Percentiles rank a stretch among this genome's conserved stretches.
These are phyloP conservation scores for Begonia peltatifolia DNA, from an alignment of 306 rosid genomes.

Conservation along the genomic window DNA sequence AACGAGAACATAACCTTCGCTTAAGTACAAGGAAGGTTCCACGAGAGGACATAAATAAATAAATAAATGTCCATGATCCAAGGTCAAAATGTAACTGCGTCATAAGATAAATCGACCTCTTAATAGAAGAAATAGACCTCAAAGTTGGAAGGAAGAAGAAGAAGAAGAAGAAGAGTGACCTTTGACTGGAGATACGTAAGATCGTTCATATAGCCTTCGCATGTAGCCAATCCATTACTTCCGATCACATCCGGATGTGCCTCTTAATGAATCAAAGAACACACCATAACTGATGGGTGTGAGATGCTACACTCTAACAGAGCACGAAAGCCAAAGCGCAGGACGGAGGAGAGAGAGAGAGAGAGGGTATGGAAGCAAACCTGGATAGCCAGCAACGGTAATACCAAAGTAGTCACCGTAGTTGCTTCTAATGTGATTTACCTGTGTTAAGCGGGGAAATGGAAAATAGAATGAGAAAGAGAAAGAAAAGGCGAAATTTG, in stretches of 20 bases:
- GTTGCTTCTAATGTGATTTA: constrained; percentile 57
- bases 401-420: constrained; percentile 92
- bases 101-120: neutral
- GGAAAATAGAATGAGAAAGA: neutral
- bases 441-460: constrained; percentile 26
- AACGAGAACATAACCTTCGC: too few relatives aligned
- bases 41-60: too few relatives aligned
- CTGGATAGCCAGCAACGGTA: constrained; percentile 98
- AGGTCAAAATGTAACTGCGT: too few relatives aligned
- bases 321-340: too few relatives aligned
- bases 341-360: too few relatives aligned
- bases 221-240: constrained; percentile 55
- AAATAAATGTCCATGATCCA: too few relatives aligned
- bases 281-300: too few relatives aligned
- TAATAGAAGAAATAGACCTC: constrained; percentile 1
- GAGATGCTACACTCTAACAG: too few relatives aligned
- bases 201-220: constrained; percentile 62
- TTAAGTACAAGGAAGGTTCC: too few relatives aligned
- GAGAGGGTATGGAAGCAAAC: constrained; percentile 10
- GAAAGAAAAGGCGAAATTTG: neutral
- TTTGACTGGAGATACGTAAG: constrained; percentile 77
- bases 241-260: constrained; percentile 84
- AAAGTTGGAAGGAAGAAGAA: neutral
- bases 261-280: constrained; percentile 27
- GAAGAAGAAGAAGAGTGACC: constrained; percentile 29